A percentile compares a stretch with the other conserved stretches of the same genome.
Evolutionary conservation across 2,329 filamentous ascomycete genomes (phyloP).

Genomic region (Fusarium sp.): DNA sequence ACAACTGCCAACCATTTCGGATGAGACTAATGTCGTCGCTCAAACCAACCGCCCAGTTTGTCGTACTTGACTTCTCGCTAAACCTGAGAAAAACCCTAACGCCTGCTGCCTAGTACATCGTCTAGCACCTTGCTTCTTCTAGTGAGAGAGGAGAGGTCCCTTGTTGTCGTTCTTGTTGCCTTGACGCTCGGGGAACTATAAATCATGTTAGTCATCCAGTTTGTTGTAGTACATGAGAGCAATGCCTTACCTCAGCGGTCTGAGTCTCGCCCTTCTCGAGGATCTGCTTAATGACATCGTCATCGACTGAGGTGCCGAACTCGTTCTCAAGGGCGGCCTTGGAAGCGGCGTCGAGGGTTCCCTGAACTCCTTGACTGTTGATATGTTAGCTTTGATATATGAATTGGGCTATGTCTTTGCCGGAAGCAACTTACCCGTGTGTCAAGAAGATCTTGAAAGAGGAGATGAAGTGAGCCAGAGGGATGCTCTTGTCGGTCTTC

Average conservation of each 20-base stretch:
- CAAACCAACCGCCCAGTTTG: conserved; percentile 9
- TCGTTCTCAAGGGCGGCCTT: conserved; percentile 82
- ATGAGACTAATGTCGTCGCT: conserved; percentile 18
- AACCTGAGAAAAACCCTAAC: conserved; percentile 21
- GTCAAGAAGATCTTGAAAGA: conserved; percentile 91
- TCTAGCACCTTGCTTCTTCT: conserved; percentile 41
- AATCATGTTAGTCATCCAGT: conserved; percentile 8
- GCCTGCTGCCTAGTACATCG: conserved; percentile 17
- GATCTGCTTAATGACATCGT: conserved; percentile 85
- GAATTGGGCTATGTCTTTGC: neutral
- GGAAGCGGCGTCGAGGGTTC: conserved; percentile 80
- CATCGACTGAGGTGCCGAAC: conserved; percentile 84
- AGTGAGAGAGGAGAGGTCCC: conserved; percentile 59
- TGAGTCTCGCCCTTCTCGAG: conserved; percentile 80
- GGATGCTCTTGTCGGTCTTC: conserved; percentile 81
- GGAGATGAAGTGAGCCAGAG: conserved; percentile 86
- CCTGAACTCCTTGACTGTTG: conserved; percentile 84
- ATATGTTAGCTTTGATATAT: conserved; percentile 25
- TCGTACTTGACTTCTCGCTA: conserved; percentile 8
- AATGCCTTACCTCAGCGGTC: conserved; percentile 63
- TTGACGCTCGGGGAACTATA: conserved; percentile 65
- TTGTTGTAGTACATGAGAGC: neutral
- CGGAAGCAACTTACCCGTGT: conserved; percentile 73
- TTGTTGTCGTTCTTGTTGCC: conserved; percentile 66
- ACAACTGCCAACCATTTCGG: conserved; percentile 30